Conservation (phyloP, 2,329 filamentous ascomycete genomes). For the Aspergillus japonicus region DNA sequence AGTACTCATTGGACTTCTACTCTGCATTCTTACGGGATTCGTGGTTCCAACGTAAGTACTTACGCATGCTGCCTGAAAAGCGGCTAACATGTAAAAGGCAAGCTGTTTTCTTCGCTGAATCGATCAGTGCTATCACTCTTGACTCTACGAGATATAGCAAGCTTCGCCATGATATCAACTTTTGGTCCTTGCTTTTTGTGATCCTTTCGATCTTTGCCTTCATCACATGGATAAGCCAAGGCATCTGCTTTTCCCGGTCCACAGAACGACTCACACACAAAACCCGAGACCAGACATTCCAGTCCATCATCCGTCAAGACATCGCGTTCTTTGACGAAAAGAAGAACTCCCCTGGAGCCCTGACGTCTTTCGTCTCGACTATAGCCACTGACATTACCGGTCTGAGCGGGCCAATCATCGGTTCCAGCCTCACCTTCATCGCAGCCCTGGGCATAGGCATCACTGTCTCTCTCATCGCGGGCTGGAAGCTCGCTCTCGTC, state of each 20-base stretch:
- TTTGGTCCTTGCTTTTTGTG: not conserved
- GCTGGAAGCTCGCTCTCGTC: constrained; percentile 12
- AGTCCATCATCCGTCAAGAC: not conserved
- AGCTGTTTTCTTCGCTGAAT: not conserved
- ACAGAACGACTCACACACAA: constrained; percentile 1
- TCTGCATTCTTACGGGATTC: not conserved
- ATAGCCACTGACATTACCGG: constrained; percentile 1
- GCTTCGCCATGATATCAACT: not conserved
- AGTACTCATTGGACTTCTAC: not conserved
- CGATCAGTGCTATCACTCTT: not conserved
- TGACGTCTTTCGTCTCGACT: not conserved
- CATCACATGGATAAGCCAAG: not conserved
- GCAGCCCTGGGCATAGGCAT: constrained; percentile 1
- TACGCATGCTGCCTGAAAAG: not conserved
- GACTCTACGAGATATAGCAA: not conserved
- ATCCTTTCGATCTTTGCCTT: not conserved
- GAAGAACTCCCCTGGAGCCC: not conserved
- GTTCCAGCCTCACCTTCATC: constrained; percentile 4
- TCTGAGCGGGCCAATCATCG: constrained; percentile 1
- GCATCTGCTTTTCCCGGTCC: not conserved
- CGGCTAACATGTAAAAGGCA: not conserved
- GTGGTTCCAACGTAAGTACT: not conserved
- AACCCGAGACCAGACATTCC: not conserved
- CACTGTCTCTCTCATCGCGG: not conserved
- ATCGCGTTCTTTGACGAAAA: constrained; percentile 9